Evolutionary conservation across 768 basidiomycete species (phyloP).

Genomic region (Kwoniella sp.): DNA sequence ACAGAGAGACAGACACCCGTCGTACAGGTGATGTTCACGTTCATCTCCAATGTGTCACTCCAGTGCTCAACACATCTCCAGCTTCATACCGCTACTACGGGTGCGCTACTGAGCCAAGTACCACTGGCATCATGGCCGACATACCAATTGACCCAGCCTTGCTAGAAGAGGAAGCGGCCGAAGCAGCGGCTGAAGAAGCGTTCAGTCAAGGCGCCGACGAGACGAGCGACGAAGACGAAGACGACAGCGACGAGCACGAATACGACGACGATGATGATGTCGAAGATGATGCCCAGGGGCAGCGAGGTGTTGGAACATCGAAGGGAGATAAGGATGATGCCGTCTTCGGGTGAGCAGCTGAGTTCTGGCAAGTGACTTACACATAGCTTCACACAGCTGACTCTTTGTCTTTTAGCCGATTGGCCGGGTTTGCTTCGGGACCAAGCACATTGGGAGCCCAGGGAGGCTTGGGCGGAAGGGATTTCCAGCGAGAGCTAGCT

Average conservation of each 20-base stretch:
- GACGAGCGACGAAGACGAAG: slow-evolving; percentile 7
- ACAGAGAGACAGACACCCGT: not conserved
- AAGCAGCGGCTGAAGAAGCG: slow-evolving; percentile 13
- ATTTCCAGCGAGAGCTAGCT: slow-evolving; percentile 22
- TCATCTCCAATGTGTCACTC: too few relatives aligned
- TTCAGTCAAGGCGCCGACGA: slow-evolving; percentile 7
- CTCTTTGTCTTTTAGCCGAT: slow-evolving; percentile 14
- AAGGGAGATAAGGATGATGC: slow-evolving; percentile 19
- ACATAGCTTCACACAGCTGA: not conserved
- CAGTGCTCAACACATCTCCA: too few relatives aligned
- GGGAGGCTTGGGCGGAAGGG: slow-evolving; percentile 14
- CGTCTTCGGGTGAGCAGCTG: slow-evolving; percentile 18
- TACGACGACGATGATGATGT: slow-evolving; percentile 10
- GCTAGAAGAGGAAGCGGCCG: slow-evolving; percentile 15
- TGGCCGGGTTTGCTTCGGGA: slow-evolving; percentile 23
- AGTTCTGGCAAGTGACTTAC: too few relatives aligned
- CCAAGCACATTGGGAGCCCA: not conserved
- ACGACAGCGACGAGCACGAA: slow-evolving; percentile 10
- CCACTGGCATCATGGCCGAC: slow-evolving; percentile 4
- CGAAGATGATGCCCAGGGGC: slow-evolving; percentile 7
- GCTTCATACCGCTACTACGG: too few relatives aligned
- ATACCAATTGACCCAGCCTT: slow-evolving; percentile 21
- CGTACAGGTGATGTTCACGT: too few relatives aligned
- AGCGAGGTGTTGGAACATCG: slow-evolving; percentile 20
- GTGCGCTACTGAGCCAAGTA: too few relatives aligned